Percentiles rank a stretch among this genome's conserved stretches.
Evolutionary conservation across 2,329 filamentous ascomycete species (phyloP).

Genomic region (Diaporthe capsici): DNA sequence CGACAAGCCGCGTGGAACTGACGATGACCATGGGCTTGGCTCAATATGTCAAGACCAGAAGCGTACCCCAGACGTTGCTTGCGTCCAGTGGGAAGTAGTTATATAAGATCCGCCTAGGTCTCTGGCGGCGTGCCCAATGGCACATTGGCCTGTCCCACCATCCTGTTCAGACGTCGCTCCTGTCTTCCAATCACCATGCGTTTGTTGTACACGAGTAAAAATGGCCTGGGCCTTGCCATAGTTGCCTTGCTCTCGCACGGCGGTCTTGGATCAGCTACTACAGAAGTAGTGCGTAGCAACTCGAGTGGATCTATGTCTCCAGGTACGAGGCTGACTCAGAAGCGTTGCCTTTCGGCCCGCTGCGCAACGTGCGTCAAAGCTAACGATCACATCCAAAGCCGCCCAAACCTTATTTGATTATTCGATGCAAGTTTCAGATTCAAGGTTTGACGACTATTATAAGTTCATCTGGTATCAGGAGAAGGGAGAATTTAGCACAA

Average conservation of each 20-base stretch:
- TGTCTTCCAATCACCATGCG: conserved; percentile 18
- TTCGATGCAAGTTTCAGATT: conserved; percentile 56
- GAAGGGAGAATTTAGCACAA: conserved; percentile 57
- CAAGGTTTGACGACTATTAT: conserved; percentile 57
- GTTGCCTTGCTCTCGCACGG: background rate
- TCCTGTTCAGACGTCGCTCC: background rate
- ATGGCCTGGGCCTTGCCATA: background rate
- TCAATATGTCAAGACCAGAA: background rate
- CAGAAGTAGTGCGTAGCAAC: background rate
- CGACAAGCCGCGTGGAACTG: background rate
- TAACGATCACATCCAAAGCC: conserved; percentile 43
- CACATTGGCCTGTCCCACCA: background rate
- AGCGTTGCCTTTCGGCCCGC: background rate
- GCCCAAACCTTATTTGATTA: conserved; percentile 56
- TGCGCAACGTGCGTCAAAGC: background rate
- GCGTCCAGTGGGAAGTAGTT: background rate
- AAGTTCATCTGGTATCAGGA: conserved; percentile 58
- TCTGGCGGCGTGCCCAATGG: background rate
- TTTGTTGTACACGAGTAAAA: background rate
- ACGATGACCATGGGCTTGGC: conserved; percentile 3
- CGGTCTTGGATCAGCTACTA: background rate
- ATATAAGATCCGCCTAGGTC: background rate
- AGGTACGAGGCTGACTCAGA: conserved; percentile 17
- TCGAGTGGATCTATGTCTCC: conserved; percentile 25
- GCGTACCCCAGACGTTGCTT: background rate